Base-by-base conservation (phyloP, 1,139 yeast species). In the Taphrina communis region DNA sequence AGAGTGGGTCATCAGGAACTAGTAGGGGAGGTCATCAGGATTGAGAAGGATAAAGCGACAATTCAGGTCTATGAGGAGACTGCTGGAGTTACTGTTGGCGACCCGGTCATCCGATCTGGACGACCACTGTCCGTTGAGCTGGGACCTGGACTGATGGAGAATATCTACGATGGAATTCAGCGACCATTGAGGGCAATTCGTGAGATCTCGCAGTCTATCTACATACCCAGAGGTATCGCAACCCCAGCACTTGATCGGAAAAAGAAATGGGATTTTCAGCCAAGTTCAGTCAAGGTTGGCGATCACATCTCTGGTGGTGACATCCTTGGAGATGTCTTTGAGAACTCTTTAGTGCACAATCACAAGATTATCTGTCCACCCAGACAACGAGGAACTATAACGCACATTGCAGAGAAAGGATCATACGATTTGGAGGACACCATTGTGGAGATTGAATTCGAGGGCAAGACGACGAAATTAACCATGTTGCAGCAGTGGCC, bases 401-500 rank as follows among this genome's bases (percentile, higher is more conserved):
- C 94, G 71, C 86, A 88, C 77, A 84, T 95, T 75, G 97, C 97
- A 65, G 88, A 86, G 76, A 85, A 92, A 68, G 99, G 99, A 72
- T 87, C 93, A 70, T 94, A 94, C 82, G 87, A 88, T 67, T 91
- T 94, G 70, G 97, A 90, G 73, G 97, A 93, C 76, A 86, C 90
- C 66, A 83, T 94, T 69, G 82, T 94, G 75, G 99, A 95, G 81
- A 90, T 94, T 72, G 99, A 95, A 80, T 94, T 93, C 76, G 94
- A 92, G 73, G 98, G 97, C 74, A 86, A 87, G 78, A 90, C 85
- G 75, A 85, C 84, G 74, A 84, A 85, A 65, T 93, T 90, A 82
- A 84, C 96, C 66, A 92, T 95, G 97, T 91, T 87, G 89, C 99
- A 94, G 80, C 88, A 97, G 57, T 94, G 99, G 99, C 99, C 99